Evolutionary conservation across 1,284 basidiomycete genomes (phyloP).

Genomic region (Ustilago esculenta): DNA sequence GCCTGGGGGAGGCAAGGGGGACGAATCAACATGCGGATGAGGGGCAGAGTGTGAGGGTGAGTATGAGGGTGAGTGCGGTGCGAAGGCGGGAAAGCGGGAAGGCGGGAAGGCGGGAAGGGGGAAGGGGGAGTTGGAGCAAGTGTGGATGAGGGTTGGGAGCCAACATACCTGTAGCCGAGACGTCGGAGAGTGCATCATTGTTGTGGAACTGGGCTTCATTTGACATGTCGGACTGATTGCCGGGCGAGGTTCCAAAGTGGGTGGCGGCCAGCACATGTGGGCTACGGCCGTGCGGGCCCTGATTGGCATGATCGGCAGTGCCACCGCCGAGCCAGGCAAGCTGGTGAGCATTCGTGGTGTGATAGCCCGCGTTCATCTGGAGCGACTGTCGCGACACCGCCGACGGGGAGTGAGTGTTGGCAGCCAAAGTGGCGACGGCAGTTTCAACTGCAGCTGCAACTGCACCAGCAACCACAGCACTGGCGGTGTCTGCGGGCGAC

Average conservation of each 20-base stretch:
- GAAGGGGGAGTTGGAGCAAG: neutral
- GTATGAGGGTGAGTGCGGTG: too few relatives aligned
- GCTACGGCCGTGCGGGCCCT: slow-evolving; percentile 10
- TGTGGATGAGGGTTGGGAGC: neutral
- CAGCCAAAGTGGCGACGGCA: neutral
- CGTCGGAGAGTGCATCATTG: slow-evolving; percentile 32
- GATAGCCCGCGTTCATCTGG: slow-evolving; percentile 36
- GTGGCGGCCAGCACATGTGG: slow-evolving; percentile 8
- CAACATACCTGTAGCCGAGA: slow-evolving; percentile 28
- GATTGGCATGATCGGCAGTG: slow-evolving; percentile 5
- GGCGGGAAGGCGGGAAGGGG: too few relatives aligned
- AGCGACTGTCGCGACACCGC: neutral
- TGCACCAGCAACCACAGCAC: too few relatives aligned
- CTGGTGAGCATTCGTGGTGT: slow-evolving; percentile 27
- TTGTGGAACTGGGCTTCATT: slow-evolving; percentile 48
- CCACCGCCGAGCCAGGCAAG: slow-evolving; percentile 36
- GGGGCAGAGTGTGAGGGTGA: too few relatives aligned
- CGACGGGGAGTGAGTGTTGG: neutral
- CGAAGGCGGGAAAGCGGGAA: too few relatives aligned
- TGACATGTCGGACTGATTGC: slow-evolving; percentile 44
- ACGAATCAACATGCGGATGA: neutral
- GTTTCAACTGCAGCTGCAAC: too few relatives aligned
- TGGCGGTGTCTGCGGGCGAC: neutral
- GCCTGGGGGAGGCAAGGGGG: slow-evolving; percentile 3
- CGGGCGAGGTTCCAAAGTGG: slow-evolving; percentile 42